Percentiles rank a stretch among this genome's conserved stretches.
Evolutionary conservation across 768 basidiomycete genomes (phyloP).

Genomic region (Mycena pura): DNA sequence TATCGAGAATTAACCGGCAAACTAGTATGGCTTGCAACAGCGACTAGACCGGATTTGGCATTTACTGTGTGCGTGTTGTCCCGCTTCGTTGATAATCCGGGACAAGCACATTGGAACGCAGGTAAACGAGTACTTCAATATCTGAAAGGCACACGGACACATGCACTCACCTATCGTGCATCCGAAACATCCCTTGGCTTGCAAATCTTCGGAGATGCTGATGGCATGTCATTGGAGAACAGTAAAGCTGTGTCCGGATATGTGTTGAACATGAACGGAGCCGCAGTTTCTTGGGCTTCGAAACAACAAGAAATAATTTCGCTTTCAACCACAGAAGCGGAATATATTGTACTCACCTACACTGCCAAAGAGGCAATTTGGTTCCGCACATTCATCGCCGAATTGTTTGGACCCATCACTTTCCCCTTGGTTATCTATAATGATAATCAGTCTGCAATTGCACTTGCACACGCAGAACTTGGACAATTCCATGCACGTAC

Average conservation of each 20-base stretch:
- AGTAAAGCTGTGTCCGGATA: constrained; percentile 9
- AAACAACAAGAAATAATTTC: constrained; percentile 14
- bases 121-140: constrained; percentile 16
- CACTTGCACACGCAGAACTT: constrained; percentile 11
- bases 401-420: constrained; percentile 2
- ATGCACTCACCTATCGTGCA: neutral
- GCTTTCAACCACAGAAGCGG: constrained; percentile 13
- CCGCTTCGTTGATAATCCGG: constrained; percentile 11
- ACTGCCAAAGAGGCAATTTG: constrained; percentile 4
- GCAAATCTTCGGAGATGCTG: constrained; percentile 8
- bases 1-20: constrained; percentile 9
- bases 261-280: constrained; percentile 7
- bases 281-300: constrained; percentile 15
- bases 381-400: constrained; percentile 8
- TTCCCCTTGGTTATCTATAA: constrained; percentile 8
- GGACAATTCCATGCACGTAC: constrained; percentile 19
- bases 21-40: constrained; percentile 7
- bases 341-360: constrained; percentile 6
- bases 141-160: constrained; percentile 4
- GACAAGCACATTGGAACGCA: constrained; percentile 11
- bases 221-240: constrained; percentile 10
- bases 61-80: constrained; percentile 6
- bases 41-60: constrained; percentile 10
- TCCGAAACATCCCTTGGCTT: neutral
- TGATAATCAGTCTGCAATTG: constrained; percentile 16